A percentile compares a stretch with the other conserved stretches of the same genome.
Conservation (phyloP, 495 filamentous ascomycete genomes). For the Hypoxylon subgilvum region DNA sequence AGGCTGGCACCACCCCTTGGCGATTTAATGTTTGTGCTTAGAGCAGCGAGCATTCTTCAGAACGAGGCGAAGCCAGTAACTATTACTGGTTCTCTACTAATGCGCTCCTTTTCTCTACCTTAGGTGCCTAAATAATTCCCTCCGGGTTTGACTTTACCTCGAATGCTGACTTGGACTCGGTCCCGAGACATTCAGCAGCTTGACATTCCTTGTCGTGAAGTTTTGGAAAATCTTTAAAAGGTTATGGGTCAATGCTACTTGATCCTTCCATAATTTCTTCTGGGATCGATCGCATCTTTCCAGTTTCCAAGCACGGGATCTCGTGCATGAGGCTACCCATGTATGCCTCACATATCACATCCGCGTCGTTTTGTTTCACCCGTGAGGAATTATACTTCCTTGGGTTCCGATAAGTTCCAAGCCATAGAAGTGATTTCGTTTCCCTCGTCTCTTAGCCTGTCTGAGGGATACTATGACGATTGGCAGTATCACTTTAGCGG, state of each 20-base stretch:
- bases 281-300: neutral
- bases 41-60: neutral
- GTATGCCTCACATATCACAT: neutral
- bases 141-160: neutral
- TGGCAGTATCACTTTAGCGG: too few species aligned
- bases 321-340: constrained; percentile 6
- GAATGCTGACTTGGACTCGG: constrained; percentile 7
- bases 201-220: neutral
- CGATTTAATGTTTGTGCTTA: neutral
- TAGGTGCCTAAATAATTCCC: neutral
- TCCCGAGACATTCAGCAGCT: constrained; percentile 15
- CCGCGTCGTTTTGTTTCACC: constrained; percentile 5
- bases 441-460: neutral
- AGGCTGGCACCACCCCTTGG: neutral
- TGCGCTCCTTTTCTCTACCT: neutral
- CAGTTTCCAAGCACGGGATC: neutral
- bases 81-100: neutral
- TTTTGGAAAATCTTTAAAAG: constrained; percentile 1
- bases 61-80: neutral
- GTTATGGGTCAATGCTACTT: constrained; percentile 20
- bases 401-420: neutral
- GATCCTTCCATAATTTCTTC: constrained; percentile 27
- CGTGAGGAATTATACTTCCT: neutral
- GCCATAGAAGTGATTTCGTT: neutral
- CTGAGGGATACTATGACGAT: neutral